phyloP scores from a whole-genome alignment of 2,329 filamentous ascomycete genomes.

The Sclerotinia trifoliorum region DNA sequence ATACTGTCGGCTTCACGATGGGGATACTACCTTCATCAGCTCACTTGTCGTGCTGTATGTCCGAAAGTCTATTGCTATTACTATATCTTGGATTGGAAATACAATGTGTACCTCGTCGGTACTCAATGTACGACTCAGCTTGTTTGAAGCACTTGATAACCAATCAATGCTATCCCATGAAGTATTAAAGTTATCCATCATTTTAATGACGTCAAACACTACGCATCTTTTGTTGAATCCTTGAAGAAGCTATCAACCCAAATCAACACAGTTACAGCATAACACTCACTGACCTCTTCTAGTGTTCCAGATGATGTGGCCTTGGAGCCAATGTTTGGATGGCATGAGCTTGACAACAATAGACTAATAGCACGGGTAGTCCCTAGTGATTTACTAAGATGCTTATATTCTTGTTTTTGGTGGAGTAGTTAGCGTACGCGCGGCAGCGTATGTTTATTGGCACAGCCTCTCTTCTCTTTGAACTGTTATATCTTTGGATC shows the following conservation, averaged over 20 bases:
- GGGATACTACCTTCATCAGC: slow-evolving; percentile 12
- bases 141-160: not conserved
- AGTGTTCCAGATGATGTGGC: slow-evolving; percentile 14
- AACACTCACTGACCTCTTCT: not conserved
- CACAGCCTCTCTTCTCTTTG: slow-evolving; percentile 5
- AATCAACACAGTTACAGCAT: not conserved
- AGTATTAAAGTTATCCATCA: not conserved
- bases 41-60: not conserved
- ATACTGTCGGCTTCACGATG: slow-evolving; percentile 4
- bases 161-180: not conserved
- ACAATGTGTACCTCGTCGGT: not conserved
- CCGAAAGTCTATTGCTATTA: not conserved
- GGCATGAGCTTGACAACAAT: slow-evolving; percentile 11
- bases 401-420: slow-evolving; percentile 7
- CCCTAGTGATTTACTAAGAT: not conserved
- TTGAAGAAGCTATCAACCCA: not conserved
- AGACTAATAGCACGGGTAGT: slow-evolving; percentile 7
- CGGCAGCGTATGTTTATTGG: slow-evolving; percentile 4
- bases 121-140: not conserved
- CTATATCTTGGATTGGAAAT: not conserved
- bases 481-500: not conserved
- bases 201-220: slow-evolving; percentile 19
- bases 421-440: slow-evolving; percentile 9
- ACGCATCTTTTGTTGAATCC: not conserved
- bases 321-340: slow-evolving; percentile 9